Evolutionary conservation across 1,284 basidiomycete genomes (phyloP).

Genomic region (Rhodotorula sp.): DNA sequence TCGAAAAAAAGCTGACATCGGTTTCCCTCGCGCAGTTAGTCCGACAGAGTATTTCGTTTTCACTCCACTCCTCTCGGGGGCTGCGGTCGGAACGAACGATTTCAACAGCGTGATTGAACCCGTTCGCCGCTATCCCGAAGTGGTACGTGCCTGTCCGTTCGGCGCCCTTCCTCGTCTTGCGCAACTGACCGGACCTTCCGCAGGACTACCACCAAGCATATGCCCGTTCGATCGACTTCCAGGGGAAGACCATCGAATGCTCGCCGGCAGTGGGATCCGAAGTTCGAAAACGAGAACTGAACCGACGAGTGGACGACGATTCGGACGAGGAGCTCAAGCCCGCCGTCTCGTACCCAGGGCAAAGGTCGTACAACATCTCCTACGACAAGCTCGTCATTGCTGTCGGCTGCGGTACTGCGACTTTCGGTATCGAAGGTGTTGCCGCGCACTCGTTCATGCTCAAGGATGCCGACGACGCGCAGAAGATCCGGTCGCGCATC

Average conservation of each 20-base stretch:
- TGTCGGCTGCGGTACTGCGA: conserved; percentile 75
- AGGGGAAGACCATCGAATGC: conserved; percentile 58
- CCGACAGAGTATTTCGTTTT: conserved; percentile 79
- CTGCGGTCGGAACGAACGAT: conserved; percentile 74
- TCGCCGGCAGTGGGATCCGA: conserved; percentile 20
- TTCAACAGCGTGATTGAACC: conserved; percentile 77
- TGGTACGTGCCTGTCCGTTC: background rate
- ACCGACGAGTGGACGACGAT: background rate
- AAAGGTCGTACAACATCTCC: conserved; percentile 55
- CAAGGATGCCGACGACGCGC: conserved; percentile 69
- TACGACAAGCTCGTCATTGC: conserved; percentile 82
- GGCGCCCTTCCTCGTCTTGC: background rate
- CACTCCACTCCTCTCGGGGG: conserved; percentile 60
- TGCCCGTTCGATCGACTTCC: conserved; percentile 58
- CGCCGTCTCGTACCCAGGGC: conserved; percentile 30
- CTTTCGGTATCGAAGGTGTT: conserved; percentile 59
- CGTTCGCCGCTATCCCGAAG: conserved; percentile 52
- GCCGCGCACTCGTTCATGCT: conserved; percentile 76
- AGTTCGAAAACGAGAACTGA: background rate
- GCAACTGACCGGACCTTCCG: conserved; percentile 24
- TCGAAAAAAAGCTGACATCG: background rate
- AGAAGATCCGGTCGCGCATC: conserved; percentile 70
- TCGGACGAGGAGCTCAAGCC: conserved; percentile 1
- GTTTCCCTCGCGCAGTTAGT: conserved; percentile 62
- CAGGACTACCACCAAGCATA: conserved; percentile 51